Conservation (phyloP, 1,284 basidiomycete species). For the Sphagnurus paluster region DNA sequence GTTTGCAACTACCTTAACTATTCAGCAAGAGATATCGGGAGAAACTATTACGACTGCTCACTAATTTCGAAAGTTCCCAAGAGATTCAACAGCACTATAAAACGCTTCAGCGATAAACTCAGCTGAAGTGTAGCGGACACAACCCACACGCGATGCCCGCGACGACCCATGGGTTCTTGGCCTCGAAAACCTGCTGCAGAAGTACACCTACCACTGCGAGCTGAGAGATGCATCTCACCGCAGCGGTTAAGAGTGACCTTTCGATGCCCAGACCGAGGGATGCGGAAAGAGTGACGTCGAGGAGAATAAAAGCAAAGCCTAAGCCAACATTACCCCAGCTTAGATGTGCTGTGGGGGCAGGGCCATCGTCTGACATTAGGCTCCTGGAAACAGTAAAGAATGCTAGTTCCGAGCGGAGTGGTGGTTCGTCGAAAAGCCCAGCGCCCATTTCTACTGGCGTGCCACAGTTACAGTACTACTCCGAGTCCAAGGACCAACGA, state of each 20-base stretch:
- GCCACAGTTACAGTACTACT: too few relatives aligned
- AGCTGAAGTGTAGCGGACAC: background rate
- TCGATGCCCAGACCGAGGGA: constrained; percentile 70
- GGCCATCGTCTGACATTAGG: constrained; percentile 1
- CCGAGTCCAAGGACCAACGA: too few relatives aligned
- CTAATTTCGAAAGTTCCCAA: constrained; percentile 72
- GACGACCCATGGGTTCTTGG: constrained; percentile 73
- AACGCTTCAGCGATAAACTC: background rate
- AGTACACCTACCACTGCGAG: constrained; percentile 71
- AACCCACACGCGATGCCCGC: constrained; percentile 69
- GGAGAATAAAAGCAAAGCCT: constrained; percentile 71
- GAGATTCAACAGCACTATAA: constrained; percentile 63
- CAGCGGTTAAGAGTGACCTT: constrained; percentile 64
- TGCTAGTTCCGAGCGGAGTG: background rate
- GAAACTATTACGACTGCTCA: constrained; percentile 26
- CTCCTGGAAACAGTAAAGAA: background rate
- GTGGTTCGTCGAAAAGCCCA: background rate
- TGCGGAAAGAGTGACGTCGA: constrained; percentile 64
- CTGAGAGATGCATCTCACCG: constrained; percentile 75
- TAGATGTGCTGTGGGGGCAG: constrained; percentile 13
- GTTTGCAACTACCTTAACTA: constrained; percentile 47
- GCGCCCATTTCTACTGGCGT: too few relatives aligned
- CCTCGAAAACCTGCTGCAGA: constrained; percentile 73
- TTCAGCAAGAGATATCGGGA: background rate
- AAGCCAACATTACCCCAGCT: constrained; percentile 71